These are phyloP conservation scores for Eimeria sp. DNA, from an alignment of 169 alveolate genomes.

Conservation along the genomic window DNA sequence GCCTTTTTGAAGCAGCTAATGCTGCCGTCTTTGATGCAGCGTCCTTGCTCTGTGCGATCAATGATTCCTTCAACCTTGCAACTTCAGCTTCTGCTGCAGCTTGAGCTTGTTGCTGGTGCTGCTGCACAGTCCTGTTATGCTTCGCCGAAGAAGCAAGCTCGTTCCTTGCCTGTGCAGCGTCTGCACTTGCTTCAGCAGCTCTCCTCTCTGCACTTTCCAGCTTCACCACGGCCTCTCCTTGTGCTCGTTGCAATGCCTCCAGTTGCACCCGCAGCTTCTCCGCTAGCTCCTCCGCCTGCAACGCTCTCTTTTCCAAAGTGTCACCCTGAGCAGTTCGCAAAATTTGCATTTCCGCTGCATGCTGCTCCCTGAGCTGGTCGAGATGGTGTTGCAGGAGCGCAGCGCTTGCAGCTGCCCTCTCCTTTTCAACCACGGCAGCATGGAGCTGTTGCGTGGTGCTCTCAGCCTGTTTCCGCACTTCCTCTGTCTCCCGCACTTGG, in stretches of 20 bases:
- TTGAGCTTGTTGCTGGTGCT: slow-evolving; percentile 80
- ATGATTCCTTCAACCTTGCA: slow-evolving; percentile 62
- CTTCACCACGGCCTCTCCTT: slow-evolving; percentile 72
- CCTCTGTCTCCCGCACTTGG: slow-evolving; percentile 54
- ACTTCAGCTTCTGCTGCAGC: slow-evolving; percentile 66
- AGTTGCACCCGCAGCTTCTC: slow-evolving; percentile 57
- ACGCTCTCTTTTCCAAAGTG: slow-evolving; percentile 37
- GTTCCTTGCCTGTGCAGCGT: slow-evolving; percentile 70
- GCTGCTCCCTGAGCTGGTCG: slow-evolving; percentile 78
- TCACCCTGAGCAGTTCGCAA: slow-evolving; percentile 52
- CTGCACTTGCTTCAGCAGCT: slow-evolving; percentile 73
- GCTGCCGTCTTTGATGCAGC: slow-evolving; percentile 70
- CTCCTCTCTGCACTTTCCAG: slow-evolving; percentile 77
- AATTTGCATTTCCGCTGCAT: slow-evolving; percentile 49
- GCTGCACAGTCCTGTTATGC: slow-evolving; percentile 64
- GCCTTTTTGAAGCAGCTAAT: slow-evolving; percentile 20
- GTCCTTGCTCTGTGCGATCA: slow-evolving; percentile 22
- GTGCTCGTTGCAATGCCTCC: slow-evolving; percentile 36
- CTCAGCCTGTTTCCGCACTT: slow-evolving; percentile 26
- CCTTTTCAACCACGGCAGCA: slow-evolving; percentile 54
- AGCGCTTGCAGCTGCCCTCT: slow-evolving; percentile 62
- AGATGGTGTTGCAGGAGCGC: slow-evolving; percentile 65
- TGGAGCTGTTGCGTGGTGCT: slow-evolving; percentile 64
- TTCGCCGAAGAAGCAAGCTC: slow-evolving; percentile 56
- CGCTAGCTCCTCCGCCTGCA: slow-evolving; percentile 71